Evolutionary conservation across 768 basidiomycete species (phyloP).

Genomic region (Termitomyces heimii): DNA sequence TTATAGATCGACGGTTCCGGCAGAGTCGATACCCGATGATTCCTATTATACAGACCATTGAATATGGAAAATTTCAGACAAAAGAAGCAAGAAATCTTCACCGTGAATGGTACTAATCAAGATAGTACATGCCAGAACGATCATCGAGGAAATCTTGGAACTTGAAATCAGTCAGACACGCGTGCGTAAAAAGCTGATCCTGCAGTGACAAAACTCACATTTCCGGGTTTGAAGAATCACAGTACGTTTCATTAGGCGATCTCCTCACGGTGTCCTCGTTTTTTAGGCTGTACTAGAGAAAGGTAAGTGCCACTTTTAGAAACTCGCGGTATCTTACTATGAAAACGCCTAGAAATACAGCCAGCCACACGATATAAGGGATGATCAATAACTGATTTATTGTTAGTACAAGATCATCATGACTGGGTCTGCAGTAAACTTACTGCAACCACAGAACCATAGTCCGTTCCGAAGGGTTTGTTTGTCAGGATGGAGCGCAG

Average conservation of each 20-base stretch:
- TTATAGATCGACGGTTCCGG: conserved; percentile 13
- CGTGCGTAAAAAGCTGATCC: neutral
- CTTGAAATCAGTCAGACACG: conserved; percentile 4
- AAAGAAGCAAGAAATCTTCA: neutral
- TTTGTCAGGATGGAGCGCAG: conserved; percentile 17
- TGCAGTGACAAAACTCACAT: conserved; percentile 12
- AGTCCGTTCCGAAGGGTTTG: conserved; percentile 12
- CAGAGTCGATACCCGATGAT: conserved; percentile 20
- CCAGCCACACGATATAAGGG: conserved; percentile 22
- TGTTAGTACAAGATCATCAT: neutral
- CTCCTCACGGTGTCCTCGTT: conserved; percentile 17
- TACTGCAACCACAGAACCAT: conserved; percentile 15
- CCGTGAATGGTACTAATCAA: conserved; percentile 19
- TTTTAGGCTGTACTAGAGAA: conserved; percentile 17
- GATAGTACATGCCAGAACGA: conserved; percentile 16
- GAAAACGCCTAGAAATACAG: conserved; percentile 18
- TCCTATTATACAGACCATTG: conserved; percentile 5
- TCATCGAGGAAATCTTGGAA: conserved; percentile 20
- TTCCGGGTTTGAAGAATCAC: conserved; percentile 17
- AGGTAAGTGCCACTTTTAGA: neutral
- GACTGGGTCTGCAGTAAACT: neutral
- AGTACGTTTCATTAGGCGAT: conserved; percentile 24
- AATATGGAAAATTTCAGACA: neutral
- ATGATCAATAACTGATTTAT: conserved; percentile 17
- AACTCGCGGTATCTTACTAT: conserved; percentile 9